Percentiles rank a stretch among this genome's conserved stretches.
These are phyloP conservation scores for Rubroboletus pulcherrimus DNA, from an alignment of 768 basidiomycete species.

Conservation along the genomic window DNA sequence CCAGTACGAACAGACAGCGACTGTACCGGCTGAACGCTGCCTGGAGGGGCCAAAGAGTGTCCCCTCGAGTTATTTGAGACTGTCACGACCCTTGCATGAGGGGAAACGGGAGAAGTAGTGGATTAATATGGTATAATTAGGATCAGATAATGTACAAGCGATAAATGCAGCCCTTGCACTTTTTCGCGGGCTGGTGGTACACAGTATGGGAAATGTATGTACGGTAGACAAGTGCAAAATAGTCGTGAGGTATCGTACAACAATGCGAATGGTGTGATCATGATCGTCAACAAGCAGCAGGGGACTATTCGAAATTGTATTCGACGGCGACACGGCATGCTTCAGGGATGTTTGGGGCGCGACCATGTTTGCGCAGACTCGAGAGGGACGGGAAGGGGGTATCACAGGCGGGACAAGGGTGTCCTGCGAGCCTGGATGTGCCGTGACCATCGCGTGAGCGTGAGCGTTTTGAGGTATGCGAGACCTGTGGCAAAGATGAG, in stretches of 20 bases:
- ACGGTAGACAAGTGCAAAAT: constrained; percentile 25
- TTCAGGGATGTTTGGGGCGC: constrained; percentile 49
- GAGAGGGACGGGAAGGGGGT: constrained; percentile 58
- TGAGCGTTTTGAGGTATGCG: constrained; percentile 57
- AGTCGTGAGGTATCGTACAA: constrained; percentile 31
- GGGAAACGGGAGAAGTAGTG: constrained; percentile 9
- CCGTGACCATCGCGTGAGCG: constrained; percentile 41
- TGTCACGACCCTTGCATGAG: not conserved
- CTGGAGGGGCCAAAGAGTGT: not conserved
- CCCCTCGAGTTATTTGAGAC: not conserved
- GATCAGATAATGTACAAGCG: constrained; percentile 29
- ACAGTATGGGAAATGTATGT: constrained; percentile 25
- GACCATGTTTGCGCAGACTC: constrained; percentile 59
- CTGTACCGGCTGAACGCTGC: not conserved
- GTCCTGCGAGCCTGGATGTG: constrained; percentile 41
- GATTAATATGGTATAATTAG: constrained; percentile 38
- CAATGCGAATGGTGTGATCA: constrained; percentile 20
- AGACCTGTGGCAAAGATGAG: constrained; percentile 36
- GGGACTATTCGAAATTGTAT: constrained; percentile 59
- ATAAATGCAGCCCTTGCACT: constrained; percentile 15
- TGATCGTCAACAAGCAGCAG: constrained; percentile 12
- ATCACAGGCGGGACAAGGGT: constrained; percentile 76
- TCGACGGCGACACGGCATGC: constrained; percentile 73
- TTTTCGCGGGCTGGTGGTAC: constrained; percentile 11
- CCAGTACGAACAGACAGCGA: not conserved